These are phyloP conservation scores for Cladophialophora bantiana DNA, from an alignment of 2,329 filamentous ascomycete genomes.

Conservation along the genomic window DNA sequence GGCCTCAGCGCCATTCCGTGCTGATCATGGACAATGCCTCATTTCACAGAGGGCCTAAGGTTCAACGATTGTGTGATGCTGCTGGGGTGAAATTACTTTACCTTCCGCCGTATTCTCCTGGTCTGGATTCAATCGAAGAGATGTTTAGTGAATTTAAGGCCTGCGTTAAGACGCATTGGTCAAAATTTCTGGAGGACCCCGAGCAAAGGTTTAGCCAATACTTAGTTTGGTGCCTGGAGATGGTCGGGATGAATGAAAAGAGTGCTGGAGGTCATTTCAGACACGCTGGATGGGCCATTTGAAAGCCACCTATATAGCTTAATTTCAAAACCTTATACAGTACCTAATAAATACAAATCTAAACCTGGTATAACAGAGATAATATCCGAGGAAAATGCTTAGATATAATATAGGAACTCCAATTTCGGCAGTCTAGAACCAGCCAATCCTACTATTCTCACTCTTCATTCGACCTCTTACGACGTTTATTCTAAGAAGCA, in stretches of 20 bases:
- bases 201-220: constrained; percentile 41
- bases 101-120: constrained; percentile 48
- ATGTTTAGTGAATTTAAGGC: constrained; percentile 49
- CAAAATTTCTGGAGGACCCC: constrained; percentile 38
- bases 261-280: constrained; percentile 27
- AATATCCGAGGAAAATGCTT: background rate
- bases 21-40: constrained; percentile 47
- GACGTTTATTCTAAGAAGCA: background rate
- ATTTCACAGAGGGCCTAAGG: constrained; percentile 42
- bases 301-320: background rate
- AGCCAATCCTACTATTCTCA: background rate
- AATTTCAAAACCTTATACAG: too few relatives aligned
- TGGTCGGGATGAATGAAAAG: constrained; percentile 12
- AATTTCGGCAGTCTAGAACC: too few relatives aligned
- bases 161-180: constrained; percentile 45
- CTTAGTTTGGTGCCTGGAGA: constrained; percentile 42
- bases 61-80: constrained; percentile 44
- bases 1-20: constrained; percentile 40
- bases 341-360: background rate
- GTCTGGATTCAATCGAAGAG: constrained; percentile 49
- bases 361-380: background rate
- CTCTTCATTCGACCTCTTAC: background rate
- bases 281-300: constrained; percentile 20
- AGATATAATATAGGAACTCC: too few relatives aligned
- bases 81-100: constrained; percentile 46